Evolutionary conservation across 2,329 filamentous ascomycete species (phyloP), one percentile per base, ranked within the genome.

Genomic region (Graphium sp.): DNA sequence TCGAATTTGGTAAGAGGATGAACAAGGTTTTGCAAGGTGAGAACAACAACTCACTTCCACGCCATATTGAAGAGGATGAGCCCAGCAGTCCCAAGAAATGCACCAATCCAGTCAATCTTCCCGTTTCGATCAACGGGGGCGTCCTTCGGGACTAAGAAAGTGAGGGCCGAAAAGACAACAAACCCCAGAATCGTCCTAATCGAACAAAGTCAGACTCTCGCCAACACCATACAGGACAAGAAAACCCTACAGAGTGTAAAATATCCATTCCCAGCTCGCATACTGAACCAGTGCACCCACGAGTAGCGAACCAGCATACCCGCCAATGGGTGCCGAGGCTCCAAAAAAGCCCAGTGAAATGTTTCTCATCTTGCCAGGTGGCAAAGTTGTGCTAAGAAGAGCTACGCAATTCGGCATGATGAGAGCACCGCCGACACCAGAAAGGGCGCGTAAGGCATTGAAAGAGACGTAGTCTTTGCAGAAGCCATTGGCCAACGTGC

Each of bases 1-100:
- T 5, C n/a, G n/a, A n/a, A n/a, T 8, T 8, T 23, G n/a, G 20
- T 29, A 6, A 29, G 27, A 15, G 2, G 20, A 7, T 10, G 9
- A 16, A 17, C 6, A n/a, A 20, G 18, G 13, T 22, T 14, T 8
- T 10, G 15, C 10, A 7, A 7, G 12, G 5, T 18, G 11, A 8
- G 23, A 7, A 18, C 12, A 6, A 7, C 9, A 17, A 26, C 29
- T 31, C 18, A 31, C 29, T 74, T 77, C 67, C 69, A 76, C 0
- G 71, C 66, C 37, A 78, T 67, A 42, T 76, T 77, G 48, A 78
- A 58, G 10, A 79, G 51, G 0, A 74, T 53, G 15, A 79, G 50
- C 0, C 60, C 60, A 0, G 53, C 50, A 13, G 76, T 54, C 2
- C 72, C 72, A 1, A 49, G 38, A 1, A 47, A 18, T 0, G 50